Conservation (phyloP, 1,139 yeast species). For the Hyphopichia wangnamkhiaoensis region DNA sequence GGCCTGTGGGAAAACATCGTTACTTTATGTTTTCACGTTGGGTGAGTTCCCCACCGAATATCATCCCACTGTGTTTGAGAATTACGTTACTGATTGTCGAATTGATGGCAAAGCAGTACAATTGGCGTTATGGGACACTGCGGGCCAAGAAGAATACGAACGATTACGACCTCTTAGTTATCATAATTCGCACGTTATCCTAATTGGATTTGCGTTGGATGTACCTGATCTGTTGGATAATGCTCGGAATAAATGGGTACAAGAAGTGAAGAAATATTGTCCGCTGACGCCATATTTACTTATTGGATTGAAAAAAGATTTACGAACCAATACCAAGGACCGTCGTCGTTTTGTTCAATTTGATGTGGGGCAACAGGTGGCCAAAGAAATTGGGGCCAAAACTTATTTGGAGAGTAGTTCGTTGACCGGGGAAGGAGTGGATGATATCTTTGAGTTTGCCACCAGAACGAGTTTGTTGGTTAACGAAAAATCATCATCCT, state of each 20-base stretch:
- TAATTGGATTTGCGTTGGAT: conserved; percentile 72
- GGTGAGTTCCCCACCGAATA: conserved; percentile 86
- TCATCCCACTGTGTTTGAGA: conserved; percentile 94
- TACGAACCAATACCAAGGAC: conserved; percentile 40
- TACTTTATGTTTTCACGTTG: conserved; percentile 84
- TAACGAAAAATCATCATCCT: conserved; percentile 25
- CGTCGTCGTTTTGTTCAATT: conserved; percentile 46
- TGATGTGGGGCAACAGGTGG: conserved; percentile 59
- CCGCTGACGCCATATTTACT: conserved; percentile 65
- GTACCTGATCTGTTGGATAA: conserved; percentile 69
- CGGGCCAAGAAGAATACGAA: conserved; percentile 92
- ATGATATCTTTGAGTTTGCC: conserved; percentile 76
- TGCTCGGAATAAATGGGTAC: conserved; percentile 72
- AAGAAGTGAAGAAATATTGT: conserved; percentile 66
- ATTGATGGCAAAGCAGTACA: conserved; percentile 92
- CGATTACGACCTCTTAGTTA: conserved; percentile 80
- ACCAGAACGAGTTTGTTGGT: conserved; percentile 63
- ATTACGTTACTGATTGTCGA: conserved; percentile 89
- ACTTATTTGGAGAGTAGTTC: conserved; percentile 74
- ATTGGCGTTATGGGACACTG: conserved; percentile 93
- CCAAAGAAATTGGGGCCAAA: conserved; percentile 68
- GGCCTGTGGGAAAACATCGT: conserved; percentile 91
- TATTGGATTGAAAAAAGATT: conserved; percentile 72
- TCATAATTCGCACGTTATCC: conserved; percentile 70
- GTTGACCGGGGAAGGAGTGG: conserved; percentile 79